Conservation (phyloP, 768 basidiomycete species). For the Naematelia encephala region DNA sequence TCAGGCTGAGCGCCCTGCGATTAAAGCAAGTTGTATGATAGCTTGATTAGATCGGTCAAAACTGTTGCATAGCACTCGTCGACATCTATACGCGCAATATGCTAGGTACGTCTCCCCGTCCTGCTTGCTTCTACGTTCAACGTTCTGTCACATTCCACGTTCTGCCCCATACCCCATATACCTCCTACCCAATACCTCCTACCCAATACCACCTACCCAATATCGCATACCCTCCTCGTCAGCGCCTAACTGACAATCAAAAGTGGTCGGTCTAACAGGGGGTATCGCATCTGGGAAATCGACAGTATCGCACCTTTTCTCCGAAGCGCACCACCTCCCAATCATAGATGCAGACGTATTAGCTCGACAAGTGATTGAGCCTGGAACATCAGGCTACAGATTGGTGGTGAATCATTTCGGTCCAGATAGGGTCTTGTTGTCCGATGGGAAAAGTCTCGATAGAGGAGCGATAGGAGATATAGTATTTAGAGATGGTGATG, state of each 20-base stretch:
- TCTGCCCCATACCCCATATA: no score
- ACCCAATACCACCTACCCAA: no score
- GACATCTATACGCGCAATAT: no score
- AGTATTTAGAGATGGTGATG: conserved; percentile 72
- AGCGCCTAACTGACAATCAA: neutral
- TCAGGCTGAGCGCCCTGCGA: no score
- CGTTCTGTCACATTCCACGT: no score
- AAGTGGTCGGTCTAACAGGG: conserved; percentile 92
- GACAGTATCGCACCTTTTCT: conserved; percentile 74
- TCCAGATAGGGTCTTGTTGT: conserved; percentile 61
- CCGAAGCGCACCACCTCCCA: conserved; percentile 62
- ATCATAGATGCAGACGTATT: conserved; percentile 89
- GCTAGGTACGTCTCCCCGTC: no score
- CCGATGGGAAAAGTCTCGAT: conserved; percentile 55
- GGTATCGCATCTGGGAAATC: conserved; percentile 95
- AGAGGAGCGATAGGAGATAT: conserved; percentile 76
- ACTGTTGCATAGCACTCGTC: no score
- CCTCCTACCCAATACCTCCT: no score
- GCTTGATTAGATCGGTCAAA: no score
- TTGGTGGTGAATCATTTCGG: conserved; percentile 73
- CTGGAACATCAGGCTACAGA: conserved; percentile 69
- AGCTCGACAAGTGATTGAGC: conserved; percentile 78
- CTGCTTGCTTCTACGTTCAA: no score
- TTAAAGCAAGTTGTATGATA: no score
- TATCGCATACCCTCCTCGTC: no score